phyloP scores from a whole-genome alignment of 2,329 filamentous ascomycete species.

The Paraconiothyrium sp. region DNA sequence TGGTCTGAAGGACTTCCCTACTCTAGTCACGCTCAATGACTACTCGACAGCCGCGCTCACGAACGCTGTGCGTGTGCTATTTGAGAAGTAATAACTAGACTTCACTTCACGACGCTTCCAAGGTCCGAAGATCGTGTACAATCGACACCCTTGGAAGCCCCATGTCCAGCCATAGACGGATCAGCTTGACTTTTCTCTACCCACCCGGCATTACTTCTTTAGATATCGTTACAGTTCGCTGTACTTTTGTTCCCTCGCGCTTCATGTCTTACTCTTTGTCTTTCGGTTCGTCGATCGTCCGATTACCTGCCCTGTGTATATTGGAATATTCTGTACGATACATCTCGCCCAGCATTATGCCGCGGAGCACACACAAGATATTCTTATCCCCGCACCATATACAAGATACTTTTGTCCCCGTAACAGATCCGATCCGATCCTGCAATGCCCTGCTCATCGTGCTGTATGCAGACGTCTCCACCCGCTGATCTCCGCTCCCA shows the following conservation, averaged over 20 bases:
- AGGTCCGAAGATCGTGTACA: not conserved
- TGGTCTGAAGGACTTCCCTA: slow-evolving; percentile 38
- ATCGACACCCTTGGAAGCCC: not conserved
- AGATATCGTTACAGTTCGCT: slow-evolving; percentile 16
- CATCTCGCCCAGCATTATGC: not conserved
- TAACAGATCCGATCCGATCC: not conserved
- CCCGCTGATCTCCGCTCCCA: not conserved
- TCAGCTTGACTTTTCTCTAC: not conserved
- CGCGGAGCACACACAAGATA: slow-evolving; percentile 1
- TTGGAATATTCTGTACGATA: slow-evolving; percentile 7
- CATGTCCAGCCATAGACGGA: not conserved
- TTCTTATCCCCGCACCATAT: slow-evolving; percentile 2
- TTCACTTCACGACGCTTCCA: not conserved
- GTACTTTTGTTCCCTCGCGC: slow-evolving; percentile 7
- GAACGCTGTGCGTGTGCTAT: slow-evolving; percentile 37
- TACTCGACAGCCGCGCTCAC: slow-evolving; percentile 40
- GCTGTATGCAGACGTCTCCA: not conserved
- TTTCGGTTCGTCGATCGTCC: not conserved
- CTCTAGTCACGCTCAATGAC: slow-evolving; percentile 37
- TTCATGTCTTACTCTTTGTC: not conserved
- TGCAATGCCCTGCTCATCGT: not conserved
- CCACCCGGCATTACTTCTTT: not conserved
- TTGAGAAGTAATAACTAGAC: slow-evolving; percentile 29
- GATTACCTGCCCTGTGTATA: not conserved
- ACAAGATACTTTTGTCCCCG: not conserved